A percentile compares a stretch with the other conserved stretches of the same genome.
Evolutionary conservation across 2,329 filamentous ascomycete species (phyloP).

Genomic region (Blastomyces emzantsi): DNA sequence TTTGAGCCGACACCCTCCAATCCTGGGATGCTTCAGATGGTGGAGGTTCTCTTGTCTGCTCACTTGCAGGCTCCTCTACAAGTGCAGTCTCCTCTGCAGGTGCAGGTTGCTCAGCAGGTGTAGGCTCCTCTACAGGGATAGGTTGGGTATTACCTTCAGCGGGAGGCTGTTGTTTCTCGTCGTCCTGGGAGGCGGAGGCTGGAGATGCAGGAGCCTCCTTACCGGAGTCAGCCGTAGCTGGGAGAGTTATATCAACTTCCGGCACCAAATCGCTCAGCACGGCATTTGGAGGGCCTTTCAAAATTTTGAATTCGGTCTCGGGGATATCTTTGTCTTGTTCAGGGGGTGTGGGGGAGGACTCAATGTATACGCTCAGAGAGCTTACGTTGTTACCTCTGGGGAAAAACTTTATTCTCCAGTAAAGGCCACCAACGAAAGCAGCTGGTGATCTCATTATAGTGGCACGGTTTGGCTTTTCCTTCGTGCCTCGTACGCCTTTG

Average conservation of each 20-base stretch:
- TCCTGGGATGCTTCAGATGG: slow-evolving; percentile 16
- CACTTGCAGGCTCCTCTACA: neutral
- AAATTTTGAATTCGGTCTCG: slow-evolving; percentile 34
- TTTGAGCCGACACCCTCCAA: slow-evolving; percentile 49
- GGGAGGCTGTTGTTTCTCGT: slow-evolving; percentile 10
- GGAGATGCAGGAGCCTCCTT: slow-evolving; percentile 19
- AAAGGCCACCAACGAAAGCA: slow-evolving; percentile 49
- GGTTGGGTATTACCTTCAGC: slow-evolving; percentile 11
- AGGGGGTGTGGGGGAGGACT: slow-evolving; percentile 47
- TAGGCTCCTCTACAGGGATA: neutral
- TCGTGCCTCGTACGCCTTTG: slow-evolving; percentile 51
- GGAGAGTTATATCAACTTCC: slow-evolving; percentile 26
- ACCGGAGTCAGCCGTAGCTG: slow-evolving; percentile 21
- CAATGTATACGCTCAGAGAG: slow-evolving; percentile 52
- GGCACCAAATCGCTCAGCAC: slow-evolving; percentile 26
- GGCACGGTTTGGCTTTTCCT: slow-evolving; percentile 50
- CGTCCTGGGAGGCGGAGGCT: slow-evolving; percentile 10
- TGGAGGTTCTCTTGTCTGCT: slow-evolving; percentile 12
- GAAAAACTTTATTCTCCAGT: slow-evolving; percentile 59
- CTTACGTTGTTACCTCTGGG: slow-evolving; percentile 52
- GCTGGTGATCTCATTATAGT: slow-evolving; percentile 50
- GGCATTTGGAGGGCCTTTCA: slow-evolving; percentile 31
- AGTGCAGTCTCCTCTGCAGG: no score
- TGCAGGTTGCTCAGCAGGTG: no score
- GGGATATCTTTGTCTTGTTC: slow-evolving; percentile 29